phyloP scores from a whole-genome alignment of 768 basidiomycete genomes.

The Naganishia onofrii region DNA sequence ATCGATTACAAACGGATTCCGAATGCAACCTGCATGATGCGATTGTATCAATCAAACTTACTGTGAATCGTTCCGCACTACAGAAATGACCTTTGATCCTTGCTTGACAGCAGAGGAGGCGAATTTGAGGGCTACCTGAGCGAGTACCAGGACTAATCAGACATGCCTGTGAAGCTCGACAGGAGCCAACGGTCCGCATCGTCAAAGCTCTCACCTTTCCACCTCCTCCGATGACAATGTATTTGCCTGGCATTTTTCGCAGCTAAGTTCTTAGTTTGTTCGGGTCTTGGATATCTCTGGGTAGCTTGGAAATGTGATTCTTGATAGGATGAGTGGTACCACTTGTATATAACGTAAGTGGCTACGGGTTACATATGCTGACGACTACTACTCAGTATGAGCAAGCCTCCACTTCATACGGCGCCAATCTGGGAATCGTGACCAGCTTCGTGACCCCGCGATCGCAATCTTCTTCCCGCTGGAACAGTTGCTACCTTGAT shows the following conservation, averaged over 20 bases:
- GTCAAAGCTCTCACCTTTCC: conserved; percentile 35
- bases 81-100: conserved; percentile 58
- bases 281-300: not conserved
- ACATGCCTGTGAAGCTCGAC: not conserved
- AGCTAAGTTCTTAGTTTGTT: too few species aligned
- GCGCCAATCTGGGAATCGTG: not conserved
- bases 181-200: not conserved
- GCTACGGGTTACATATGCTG: too few species aligned
- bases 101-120: conserved; percentile 56
- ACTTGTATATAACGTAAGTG: too few species aligned
- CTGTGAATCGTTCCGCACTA: conserved; percentile 60
- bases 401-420: not conserved
- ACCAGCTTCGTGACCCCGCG: not conserved
- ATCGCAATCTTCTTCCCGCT: not conserved
- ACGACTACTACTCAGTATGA: not conserved
- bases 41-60: conserved; percentile 28
- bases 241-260: conserved; percentile 29
- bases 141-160: not conserved
- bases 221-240: conserved; percentile 47
- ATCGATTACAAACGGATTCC: not conserved
- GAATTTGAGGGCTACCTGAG: conserved; percentile 58
- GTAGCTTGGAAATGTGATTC: too few species aligned
- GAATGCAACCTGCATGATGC: not conserved
- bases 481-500: not conserved
- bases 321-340: too few species aligned